Evolutionary conservation across 257 asterid genomes (phyloP).

Genomic region (Ehretia macrophylla): DNA sequence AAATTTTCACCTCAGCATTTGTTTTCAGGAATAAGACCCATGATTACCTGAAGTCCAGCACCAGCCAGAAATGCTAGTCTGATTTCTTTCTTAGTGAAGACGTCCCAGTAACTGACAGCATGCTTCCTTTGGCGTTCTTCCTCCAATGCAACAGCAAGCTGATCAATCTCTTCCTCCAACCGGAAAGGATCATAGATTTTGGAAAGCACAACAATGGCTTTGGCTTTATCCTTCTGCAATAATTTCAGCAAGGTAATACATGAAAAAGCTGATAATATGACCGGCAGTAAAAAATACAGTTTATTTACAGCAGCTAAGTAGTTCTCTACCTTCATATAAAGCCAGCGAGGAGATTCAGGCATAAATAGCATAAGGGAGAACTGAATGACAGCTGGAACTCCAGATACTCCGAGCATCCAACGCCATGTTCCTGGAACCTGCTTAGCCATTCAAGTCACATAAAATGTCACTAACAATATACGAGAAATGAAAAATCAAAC

Average conservation of each 20-base stretch:
- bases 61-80: conserved; percentile 91
- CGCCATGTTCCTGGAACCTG: conserved; percentile 98
- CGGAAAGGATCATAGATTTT: conserved; percentile 80
- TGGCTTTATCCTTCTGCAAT: conserved; percentile 67
- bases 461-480: conserved; percentile 11
- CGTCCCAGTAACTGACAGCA: conserved; percentile 55
- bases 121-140: conserved; percentile 61
- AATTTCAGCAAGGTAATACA: conserved; percentile 6
- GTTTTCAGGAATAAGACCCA: neutral
- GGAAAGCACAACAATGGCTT: conserved; percentile 82
- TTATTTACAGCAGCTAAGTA: neutral
- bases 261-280: conserved; percentile 1
- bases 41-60: conserved; percentile 71
- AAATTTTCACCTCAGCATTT: too few relatives aligned
- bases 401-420: conserved; percentile 98
- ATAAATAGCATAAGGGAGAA: conserved; percentile 74
- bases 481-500: neutral
- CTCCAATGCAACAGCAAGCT: conserved; percentile 67
- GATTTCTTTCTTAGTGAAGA: conserved; percentile 60
- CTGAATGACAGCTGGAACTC: conserved; percentile 72
- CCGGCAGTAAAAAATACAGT: neutral
- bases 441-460: conserved; percentile 20
- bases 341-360: conserved; percentile 99
- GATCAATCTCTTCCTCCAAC: conserved; percentile 78
- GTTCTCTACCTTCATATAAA: conserved; percentile 62